Percentiles rank a stretch among this genome's conserved stretches.
Conservation (phyloP, 129 eudicot genomes). For the Centaurea solstitialis region DNA sequence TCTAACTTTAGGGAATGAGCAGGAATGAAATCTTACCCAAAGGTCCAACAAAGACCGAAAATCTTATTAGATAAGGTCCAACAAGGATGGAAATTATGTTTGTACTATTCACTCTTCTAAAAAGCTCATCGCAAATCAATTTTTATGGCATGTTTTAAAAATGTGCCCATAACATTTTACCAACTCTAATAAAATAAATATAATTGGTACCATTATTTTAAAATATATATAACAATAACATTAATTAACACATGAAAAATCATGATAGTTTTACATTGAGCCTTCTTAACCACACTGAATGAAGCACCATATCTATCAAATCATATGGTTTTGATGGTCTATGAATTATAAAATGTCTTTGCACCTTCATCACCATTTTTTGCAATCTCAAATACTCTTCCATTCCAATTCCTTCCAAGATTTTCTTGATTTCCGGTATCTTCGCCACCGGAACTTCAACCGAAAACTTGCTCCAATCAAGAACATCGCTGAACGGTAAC, state of each 20-base stretch:
- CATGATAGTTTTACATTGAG: constrained; percentile 39
- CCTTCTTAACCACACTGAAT: constrained; percentile 58
- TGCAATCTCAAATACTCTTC: constrained; percentile 39
- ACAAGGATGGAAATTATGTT: no score
- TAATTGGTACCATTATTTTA: no score
- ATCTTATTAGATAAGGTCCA: no score
- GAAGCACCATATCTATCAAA: constrained; percentile 53
- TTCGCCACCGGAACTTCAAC: constrained; percentile 48
- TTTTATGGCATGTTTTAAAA: no score
- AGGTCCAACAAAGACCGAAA: no score
- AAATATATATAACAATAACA: background rate
- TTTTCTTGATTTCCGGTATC: constrained; percentile 42
- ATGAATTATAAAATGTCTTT: constrained; percentile 48
- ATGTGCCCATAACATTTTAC: no score
- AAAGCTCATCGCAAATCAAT: no score
- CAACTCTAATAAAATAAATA: no score
- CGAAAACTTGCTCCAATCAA: constrained; percentile 64
- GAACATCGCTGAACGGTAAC: constrained; percentile 66
- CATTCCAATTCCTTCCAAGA: constrained; percentile 34
- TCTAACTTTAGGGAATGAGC: no score
- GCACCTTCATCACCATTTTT: constrained; percentile 46
- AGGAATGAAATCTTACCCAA: no score
- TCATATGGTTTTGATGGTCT: constrained; percentile 47
- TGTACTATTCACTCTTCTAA: no score
- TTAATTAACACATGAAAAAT: background rate